Evolutionary conservation across 768 basidiomycete species (phyloP).

Genomic region (Trametes villosa): DNA sequence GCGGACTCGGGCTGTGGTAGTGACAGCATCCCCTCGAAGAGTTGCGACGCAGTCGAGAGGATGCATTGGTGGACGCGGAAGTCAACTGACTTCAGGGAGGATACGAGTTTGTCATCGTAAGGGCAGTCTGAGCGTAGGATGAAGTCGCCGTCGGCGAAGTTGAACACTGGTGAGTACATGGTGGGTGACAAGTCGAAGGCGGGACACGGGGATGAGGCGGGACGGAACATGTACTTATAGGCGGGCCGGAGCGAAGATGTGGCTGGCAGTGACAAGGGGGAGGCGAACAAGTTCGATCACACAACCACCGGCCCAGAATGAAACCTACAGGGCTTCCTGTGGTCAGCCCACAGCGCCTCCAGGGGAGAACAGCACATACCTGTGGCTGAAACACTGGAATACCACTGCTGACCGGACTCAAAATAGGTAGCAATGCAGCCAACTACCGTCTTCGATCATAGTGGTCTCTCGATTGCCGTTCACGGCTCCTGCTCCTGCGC

Average conservation of each 20-base stretch:
- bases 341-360: background rate
- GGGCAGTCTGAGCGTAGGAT: conserved; percentile 48
- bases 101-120: conserved; percentile 4
- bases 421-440: background rate
- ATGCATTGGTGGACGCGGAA: conserved; percentile 68
- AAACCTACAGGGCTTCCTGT: background rate
- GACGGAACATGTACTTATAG: conserved; percentile 4
- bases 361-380: background rate
- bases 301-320: background rate
- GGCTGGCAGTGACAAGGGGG: background rate
- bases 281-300: background rate
- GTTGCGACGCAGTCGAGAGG: conserved; percentile 64
- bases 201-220: background rate
- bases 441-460: conserved; percentile 24
- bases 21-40: conserved; percentile 71
- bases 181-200: background rate
- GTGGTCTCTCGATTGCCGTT: conserved; percentile 24
- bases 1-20: conserved; percentile 53
- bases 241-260: background rate
- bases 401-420: background rate
- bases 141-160: conserved; percentile 55
- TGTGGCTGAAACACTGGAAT: background rate
- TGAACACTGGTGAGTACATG: conserved; percentile 37
- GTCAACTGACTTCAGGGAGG: conserved; percentile 42
- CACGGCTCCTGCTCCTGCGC: conserved; percentile 36